Evolutionary conservation across 371 early-diverging fungal species (phyloP), one percentile per base, ranked within the genome.

Genomic region (Rhizopus microsporus): DNA sequence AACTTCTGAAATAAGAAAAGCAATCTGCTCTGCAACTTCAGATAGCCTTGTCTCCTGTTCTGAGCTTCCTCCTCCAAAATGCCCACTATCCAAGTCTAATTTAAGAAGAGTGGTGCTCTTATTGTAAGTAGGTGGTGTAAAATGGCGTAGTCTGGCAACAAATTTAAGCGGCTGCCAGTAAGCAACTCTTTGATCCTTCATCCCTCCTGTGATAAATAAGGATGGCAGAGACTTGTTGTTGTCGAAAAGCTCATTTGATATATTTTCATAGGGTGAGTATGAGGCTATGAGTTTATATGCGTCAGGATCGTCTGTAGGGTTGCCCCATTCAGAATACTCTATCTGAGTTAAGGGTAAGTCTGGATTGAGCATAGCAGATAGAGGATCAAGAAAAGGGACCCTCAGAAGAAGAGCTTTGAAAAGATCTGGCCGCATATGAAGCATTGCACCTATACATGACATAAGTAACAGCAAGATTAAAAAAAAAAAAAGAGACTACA

Each of bases 301-400:
- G 4, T 65, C 52, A 0, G 56, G 29, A 34, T 80, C 78, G 7
- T 75, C 63, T 0, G 81, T 60, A 10, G 92, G 92, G 63, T 93
- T 87, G 0, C 95, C 95, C 95, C 95, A 95, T 61, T 95, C 95
- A 7, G 83, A 74, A 48, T 80, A 84, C 61, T 95, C 95, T 37
- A 89, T 84, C 43, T 79, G 72, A 4, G 95, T 89, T 3, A 94
- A 60, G 0, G 95, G 94, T 7, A 89, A 74, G 50, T 81, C 67
- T 7, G 86, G 83, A 40, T 87, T 81, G 32, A 92, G 70, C 93
- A 95, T 90, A 37, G 93, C 74, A 2, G 88, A 84, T 29, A 93
- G 72, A 10, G 92, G 92, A 54, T 93, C 94, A 5, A 93, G 77
- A 74, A 95, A 95, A 0, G 95, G 94, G 0, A 90, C 92, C n/a